Percentiles rank a stretch among this genome's conserved stretches.
phyloP scores from a whole-genome alignment of 108 stramenopile species.

The Cyclostephanos invisitatus region DNA sequence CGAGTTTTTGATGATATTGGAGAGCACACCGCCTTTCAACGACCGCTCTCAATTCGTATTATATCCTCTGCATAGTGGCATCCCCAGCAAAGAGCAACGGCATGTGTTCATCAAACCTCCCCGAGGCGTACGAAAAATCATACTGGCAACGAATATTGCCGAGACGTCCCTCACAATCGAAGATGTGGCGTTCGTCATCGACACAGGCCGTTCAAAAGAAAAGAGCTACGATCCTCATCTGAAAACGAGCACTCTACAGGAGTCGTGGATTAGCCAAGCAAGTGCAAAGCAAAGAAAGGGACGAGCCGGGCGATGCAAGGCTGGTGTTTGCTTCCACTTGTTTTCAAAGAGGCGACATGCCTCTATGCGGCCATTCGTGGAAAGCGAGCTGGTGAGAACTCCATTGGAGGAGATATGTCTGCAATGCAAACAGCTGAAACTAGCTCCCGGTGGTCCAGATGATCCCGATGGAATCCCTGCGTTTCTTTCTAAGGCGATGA shows the following conservation, averaged over 20 bases:
- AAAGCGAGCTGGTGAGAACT: slow-evolving; percentile 75
- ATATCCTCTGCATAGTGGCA: slow-evolving; percentile 84
- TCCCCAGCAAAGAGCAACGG: slow-evolving; percentile 80
- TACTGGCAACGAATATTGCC: slow-evolving; percentile 93
- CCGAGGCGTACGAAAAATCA: slow-evolving; percentile 69
- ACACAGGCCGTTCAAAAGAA: slow-evolving; percentile 85
- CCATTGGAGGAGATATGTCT: slow-evolving; percentile 80
- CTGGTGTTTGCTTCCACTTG: slow-evolving; percentile 82
- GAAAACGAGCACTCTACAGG: slow-evolving; percentile 75
- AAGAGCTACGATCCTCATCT: slow-evolving; percentile 89
- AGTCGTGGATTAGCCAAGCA: slow-evolving; percentile 82
- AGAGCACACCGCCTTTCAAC: slow-evolving; percentile 62
- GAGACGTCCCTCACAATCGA: slow-evolving; percentile 94
- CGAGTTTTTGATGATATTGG: slow-evolving; percentile 57
- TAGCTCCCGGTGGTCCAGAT: slow-evolving; percentile 67
- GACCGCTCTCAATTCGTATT: slow-evolving; percentile 54
- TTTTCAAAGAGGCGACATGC: slow-evolving; percentile 63
- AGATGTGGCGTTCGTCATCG: slow-evolving; percentile 88
- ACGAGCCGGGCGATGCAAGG: slow-evolving; percentile 75
- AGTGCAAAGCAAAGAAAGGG: slow-evolving; percentile 88
- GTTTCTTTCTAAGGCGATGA: slow-evolving; percentile 71
- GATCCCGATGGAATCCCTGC: slow-evolving; percentile 70
- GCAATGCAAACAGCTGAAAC: slow-evolving; percentile 63
- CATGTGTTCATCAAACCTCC: slow-evolving; percentile 70
- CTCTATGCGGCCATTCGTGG: slow-evolving; percentile 65